phyloP scores from a whole-genome alignment of 73 alveolate species.

The Uronychia binucleata region DNA sequence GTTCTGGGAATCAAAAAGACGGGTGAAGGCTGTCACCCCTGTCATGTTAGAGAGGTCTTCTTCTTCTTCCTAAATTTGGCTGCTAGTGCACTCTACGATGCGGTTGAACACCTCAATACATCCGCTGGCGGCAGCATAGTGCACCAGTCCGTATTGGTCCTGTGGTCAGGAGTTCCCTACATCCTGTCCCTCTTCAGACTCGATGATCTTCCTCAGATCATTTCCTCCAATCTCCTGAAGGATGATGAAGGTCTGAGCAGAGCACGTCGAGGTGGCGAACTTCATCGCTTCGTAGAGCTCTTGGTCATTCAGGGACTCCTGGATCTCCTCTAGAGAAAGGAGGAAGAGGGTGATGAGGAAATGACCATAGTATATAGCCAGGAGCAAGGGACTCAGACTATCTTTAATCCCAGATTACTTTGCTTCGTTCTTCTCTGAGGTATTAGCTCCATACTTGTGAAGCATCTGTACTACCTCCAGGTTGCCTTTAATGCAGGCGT shows the following conservation, averaged over 20 bases:
- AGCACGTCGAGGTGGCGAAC: not conserved
- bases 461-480: constrained; percentile 32
- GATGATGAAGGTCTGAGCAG: not conserved
- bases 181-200: not conserved
- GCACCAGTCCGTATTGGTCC: not conserved
- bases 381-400: constrained; percentile 20
- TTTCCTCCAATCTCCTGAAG: not conserved
- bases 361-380: constrained; percentile 40
- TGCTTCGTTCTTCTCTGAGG: constrained; percentile 30
- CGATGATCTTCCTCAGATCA: not conserved
- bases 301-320: constrained; percentile 1
- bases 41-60: not conserved
- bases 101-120: not conserved
- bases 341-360: constrained; percentile 40
- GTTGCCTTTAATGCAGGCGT: constrained; percentile 48
- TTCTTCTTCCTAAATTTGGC: not conserved
- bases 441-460: constrained; percentile 16
- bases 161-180: not conserved
- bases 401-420: no score
- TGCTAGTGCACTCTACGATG: not conserved
- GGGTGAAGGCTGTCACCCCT: not conserved
- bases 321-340: constrained; percentile 28
- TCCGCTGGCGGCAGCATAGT: not conserved
- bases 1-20: constrained; percentile 28
- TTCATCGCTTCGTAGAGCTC: not conserved